Conservation (phyloP, 345 rosid species). For the Populus ilicifolia region DNA sequence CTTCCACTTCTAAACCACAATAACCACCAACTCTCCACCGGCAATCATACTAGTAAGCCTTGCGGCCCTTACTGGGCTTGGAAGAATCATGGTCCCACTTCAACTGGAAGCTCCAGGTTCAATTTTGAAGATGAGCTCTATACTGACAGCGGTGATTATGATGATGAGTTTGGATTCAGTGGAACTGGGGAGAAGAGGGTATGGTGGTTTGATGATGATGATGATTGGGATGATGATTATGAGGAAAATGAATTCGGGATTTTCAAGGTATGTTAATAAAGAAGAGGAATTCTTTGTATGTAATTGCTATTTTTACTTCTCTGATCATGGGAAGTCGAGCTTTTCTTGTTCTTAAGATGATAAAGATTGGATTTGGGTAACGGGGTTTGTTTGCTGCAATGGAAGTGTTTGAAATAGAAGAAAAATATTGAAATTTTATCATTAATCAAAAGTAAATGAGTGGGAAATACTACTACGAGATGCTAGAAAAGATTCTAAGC, state of each 20-base stretch:
- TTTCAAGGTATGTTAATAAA: slow-evolving; percentile 48
- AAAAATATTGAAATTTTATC: too few species aligned
- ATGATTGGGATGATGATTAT: slow-evolving; percentile 24
- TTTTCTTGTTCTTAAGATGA: too few species aligned
- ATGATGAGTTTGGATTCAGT: slow-evolving; percentile 23
- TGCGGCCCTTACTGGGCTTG: background rate
- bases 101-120: slow-evolving; percentile 12
- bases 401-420: too few species aligned
- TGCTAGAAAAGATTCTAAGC: too few species aligned
- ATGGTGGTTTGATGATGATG: slow-evolving; percentile 29
- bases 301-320: too few species aligned
- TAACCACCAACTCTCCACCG: background rate
- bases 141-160: slow-evolving; percentile 15
- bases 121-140: slow-evolving; percentile 17
- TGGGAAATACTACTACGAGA: too few species aligned
- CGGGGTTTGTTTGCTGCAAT: too few species aligned
- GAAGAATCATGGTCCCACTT: background rate
- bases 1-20: slow-evolving; percentile 5
- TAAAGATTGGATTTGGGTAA: too few species aligned
- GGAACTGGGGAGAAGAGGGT: slow-evolving; percentile 12
- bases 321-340: too few species aligned
- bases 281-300: background rate
- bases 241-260: slow-evolving; percentile 48
- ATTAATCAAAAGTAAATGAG: too few species aligned
- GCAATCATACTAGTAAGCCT: background rate